Evolutionary conservation across 2,329 filamentous ascomycete genomes (phyloP).

Genomic region (Fusarium sp.): DNA sequence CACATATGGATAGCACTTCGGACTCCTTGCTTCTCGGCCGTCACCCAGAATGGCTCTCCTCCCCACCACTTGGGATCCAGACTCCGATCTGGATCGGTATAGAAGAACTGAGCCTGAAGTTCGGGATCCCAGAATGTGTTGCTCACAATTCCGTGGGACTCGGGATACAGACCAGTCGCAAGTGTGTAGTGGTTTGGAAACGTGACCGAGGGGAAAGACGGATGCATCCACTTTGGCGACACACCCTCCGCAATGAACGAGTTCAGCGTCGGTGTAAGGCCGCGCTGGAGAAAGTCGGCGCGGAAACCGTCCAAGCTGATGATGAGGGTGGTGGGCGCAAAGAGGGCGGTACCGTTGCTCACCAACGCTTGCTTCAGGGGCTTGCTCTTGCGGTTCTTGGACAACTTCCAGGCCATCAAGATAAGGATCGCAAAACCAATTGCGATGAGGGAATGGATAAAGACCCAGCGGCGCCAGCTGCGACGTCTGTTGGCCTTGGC

Average conservation of each 20-base stretch:
- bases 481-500: slow-evolving; percentile 59
- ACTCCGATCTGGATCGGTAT: slow-evolving; percentile 77
- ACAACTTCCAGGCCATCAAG: slow-evolving; percentile 66
- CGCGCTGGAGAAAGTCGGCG: slow-evolving; percentile 86
- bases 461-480: slow-evolving; percentile 61
- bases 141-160: slow-evolving; percentile 89
- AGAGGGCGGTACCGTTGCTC: slow-evolving; percentile 87
- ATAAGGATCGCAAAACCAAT: slow-evolving; percentile 64
- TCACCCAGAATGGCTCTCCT: slow-evolving; percentile 92
- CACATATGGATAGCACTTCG: slow-evolving; percentile 94
- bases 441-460: slow-evolving; percentile 61
- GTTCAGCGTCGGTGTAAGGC: slow-evolving; percentile 81
- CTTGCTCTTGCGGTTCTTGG: slow-evolving; percentile 53
- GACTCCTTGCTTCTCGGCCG: slow-evolving; percentile 82
- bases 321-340: slow-evolving; percentile 89
- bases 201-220: slow-evolving; percentile 94
- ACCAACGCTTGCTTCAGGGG: slow-evolving; percentile 48
- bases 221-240: slow-evolving; percentile 89
- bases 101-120: slow-evolving; percentile 81
- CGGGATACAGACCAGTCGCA: slow-evolving; percentile 89
- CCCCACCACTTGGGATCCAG: slow-evolving; percentile 93
- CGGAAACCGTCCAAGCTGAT: slow-evolving; percentile 96
- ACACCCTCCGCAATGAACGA: slow-evolving; percentile 82
- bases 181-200: slow-evolving; percentile 97
- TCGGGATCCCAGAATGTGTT: slow-evolving; percentile 94